Evolutionary conservation across 2,329 filamentous ascomycete species (phyloP), one percentile per base, ranked within the genome.

Genomic region (Verticillium nubilum): DNA sequence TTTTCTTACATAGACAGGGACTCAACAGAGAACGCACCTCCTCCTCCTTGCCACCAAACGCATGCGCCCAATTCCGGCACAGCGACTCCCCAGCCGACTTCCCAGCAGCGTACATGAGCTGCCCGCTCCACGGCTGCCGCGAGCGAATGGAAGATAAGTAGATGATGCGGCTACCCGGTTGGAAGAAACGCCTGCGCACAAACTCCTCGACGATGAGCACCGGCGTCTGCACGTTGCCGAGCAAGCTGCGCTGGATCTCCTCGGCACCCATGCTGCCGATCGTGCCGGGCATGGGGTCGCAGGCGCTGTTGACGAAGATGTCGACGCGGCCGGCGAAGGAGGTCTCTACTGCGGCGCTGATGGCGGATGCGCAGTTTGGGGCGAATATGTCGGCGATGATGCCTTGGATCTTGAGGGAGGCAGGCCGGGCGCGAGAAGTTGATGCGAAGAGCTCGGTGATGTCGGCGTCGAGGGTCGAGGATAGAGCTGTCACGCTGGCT

Each of bases 51-150:
- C 72, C 72, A 1, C 72, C 70, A 59, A 74, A 72, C 0, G 72
- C 68, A 19, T 73, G 67, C 5, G 70, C 67, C 71, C 72, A 75
- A 6, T 70, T 71, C n/a, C 72, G 66, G n/a, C 69, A 73, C 4
- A 74, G 58, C 0, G 70, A 72, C 47, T 74, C 73, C 0, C 72
- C 69, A 0, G 71, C 73, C 0, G 72, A 71, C 57, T 74, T 75
- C 0, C 68, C 66, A 0, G 73, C 68, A 1, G 66, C 62, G 50
- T 74, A 74, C 67, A 75, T 70, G 23, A 73, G 66, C 50, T 73
- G 70, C 1, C 61, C 61, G 4, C 67, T 67, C 71, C 71, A 73
- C 1, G 71, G 71, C 27, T 71, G 70, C 5, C 70, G 66, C 0
- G 70, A 67, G 0, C 72, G 62, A 4, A 73, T 60, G 4, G 70